Evolutionary conservation across 164 flowering plant species (phyloP).

Genomic region (Litsea cubeba): DNA sequence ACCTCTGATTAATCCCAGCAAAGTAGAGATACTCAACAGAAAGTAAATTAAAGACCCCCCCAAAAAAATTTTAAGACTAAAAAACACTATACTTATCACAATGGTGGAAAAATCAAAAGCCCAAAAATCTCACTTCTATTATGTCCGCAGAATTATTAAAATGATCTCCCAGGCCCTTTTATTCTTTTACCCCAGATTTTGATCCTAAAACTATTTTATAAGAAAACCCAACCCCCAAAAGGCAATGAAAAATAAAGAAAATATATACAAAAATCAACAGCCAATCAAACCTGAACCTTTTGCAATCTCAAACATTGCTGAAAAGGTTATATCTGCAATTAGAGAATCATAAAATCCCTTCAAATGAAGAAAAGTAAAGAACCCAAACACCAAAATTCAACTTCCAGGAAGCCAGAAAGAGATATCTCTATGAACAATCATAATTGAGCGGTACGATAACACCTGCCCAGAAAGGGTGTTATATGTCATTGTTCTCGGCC

Average conservation of each 20-base stretch:
- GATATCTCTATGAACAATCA: neutral
- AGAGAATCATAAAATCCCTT: neutral
- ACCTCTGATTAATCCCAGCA: no score
- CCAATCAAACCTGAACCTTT: neutral
- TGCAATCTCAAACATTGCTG: neutral
- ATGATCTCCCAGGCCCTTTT: neutral
- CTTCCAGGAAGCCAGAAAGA: neutral
- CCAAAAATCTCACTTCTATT: neutral
- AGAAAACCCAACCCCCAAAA: neutral
- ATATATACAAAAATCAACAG: neutral
- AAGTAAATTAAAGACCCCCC: no score
- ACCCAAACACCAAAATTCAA: neutral
- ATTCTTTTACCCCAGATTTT: neutral
- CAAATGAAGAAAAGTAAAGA: neutral
- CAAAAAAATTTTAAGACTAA: no score
- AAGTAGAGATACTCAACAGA: no score
- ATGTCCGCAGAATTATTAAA: neutral
- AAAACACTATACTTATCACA: no score
- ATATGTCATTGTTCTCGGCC: no score
- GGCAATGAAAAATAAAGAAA: no score
- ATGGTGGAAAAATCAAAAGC: neutral
- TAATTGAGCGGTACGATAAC: no score
- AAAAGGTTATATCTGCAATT: no score
- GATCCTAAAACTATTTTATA: neutral
- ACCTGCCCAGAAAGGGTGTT: no score